phyloP scores from a whole-genome alignment of 371 early-diverging fungal species.

The Mucor plumbeus region DNA sequence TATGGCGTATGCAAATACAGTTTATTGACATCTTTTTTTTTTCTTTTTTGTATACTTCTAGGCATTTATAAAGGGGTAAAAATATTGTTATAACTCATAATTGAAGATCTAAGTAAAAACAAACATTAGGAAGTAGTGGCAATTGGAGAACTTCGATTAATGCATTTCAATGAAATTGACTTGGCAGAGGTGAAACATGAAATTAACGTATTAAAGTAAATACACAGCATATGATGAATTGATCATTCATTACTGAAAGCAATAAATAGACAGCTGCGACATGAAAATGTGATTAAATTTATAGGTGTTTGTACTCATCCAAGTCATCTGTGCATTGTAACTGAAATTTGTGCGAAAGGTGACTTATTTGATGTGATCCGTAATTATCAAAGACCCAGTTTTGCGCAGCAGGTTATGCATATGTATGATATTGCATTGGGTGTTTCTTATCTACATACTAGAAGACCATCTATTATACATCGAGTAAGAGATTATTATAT shows the following conservation, averaged over 20 bases:
- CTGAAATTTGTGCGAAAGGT: slow-evolving; percentile 78
- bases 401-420: slow-evolving; percentile 71
- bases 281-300: slow-evolving; percentile 81
- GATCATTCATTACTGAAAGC: background rate
- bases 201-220: slow-evolving; percentile 78
- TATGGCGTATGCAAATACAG: background rate
- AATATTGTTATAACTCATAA: background rate
- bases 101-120: background rate
- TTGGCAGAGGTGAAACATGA: slow-evolving; percentile 79
- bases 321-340: slow-evolving; percentile 74
- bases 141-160: slow-evolving; percentile 71
- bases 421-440: slow-evolving; percentile 88
- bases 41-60: background rate
- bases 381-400: slow-evolving; percentile 62
- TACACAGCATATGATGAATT: slow-evolving; percentile 2
- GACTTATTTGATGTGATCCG: slow-evolving; percentile 81
- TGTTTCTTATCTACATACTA: slow-evolving; percentile 71
- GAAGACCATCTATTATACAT: slow-evolving; percentile 56
- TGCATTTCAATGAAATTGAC: slow-evolving; percentile 69
- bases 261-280: slow-evolving; percentile 68
- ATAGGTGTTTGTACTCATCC: slow-evolving; percentile 77
- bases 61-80: slow-evolving; percentile 60
- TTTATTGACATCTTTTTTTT: background rate
- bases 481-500: slow-evolving; percentile 29
- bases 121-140: slow-evolving; percentile 65